Evolutionary conservation across 257 asterid species (phyloP), one percentile per base, ranked within the genome.

Genomic region (Solanum tarijense): DNA sequence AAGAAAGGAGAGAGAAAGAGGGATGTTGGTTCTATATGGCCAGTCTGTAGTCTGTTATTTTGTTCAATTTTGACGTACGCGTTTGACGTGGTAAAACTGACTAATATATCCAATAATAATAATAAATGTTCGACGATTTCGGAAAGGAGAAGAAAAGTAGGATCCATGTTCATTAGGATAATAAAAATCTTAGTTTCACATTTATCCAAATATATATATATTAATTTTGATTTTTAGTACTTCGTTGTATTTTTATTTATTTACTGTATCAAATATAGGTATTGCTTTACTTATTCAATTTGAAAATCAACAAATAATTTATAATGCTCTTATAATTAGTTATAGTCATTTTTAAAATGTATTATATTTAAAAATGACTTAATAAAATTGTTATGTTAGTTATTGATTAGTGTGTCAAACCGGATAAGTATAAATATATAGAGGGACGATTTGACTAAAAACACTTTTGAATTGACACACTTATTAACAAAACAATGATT

Each of bases 1-100:
- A 29, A 86, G 94, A 92, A 92, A 87, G 62, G 71, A 76, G 84
- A 76, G 38, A 83, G 94, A 92, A 92, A 68, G 87, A 48, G 89
- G 12, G 62, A 76, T 48, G 96, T 27, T 85, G 90, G 66, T 92
- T 93, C 96, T 27, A 87, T 38, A 16, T 79, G 29, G 4, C 83
- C 11, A 10, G 31, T 38, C 43, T 39, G 4, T 35, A 34, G 36
- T 5, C 52, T 36, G 5, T 36, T 75, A 0, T 5, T 55, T 8
- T 2, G 11, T 75, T 75, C 83, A 38, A 75, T 38, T 39, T 76
- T 76, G 58, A 76, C 10, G 12, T 39, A 12, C 48, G 55, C 34
- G 58, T 76, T 76, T 76, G 83, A 76, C 83, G 34, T 5, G 58
- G 34, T 76, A 76, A 75, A 38, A 39, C 32, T 12, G 34, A 76